phyloP scores from a whole-genome alignment of 192 early-diverging fungal genomes.

The Gamsiella multidivaricata region DNA sequence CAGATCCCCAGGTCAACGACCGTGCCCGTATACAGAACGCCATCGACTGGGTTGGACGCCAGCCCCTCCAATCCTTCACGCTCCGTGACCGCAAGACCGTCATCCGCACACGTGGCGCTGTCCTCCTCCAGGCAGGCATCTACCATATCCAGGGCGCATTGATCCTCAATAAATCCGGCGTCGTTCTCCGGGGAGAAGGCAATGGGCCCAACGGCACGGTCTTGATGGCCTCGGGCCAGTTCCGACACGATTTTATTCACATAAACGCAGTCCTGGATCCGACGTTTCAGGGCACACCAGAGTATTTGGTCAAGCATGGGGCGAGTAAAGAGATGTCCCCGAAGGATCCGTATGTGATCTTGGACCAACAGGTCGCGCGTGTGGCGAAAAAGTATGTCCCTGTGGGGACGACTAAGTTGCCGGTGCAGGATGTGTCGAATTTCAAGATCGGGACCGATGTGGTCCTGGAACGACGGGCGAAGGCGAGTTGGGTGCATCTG shows the following conservation, averaged over 20 bases:
- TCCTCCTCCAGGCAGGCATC: conserved; percentile 35
- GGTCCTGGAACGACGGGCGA: conserved; percentile 1
- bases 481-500: conserved; percentile 8
- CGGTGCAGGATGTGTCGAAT: conserved; percentile 20
- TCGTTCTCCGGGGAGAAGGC: conserved; percentile 38
- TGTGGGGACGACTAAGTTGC: conserved; percentile 8
- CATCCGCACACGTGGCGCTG: conserved; percentile 20
- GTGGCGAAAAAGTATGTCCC: conserved; percentile 31
- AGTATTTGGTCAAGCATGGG: conserved; percentile 17
- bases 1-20: conserved; percentile 33
- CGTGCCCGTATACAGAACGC: conserved; percentile 40
- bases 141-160: conserved; percentile 24
- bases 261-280: conserved; percentile 30
- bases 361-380: not conserved
- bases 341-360: conserved; percentile 16
- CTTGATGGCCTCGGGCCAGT: conserved; percentile 26
- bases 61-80: not conserved
- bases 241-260: conserved; percentile 37
- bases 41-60: conserved; percentile 22
- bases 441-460: conserved; percentile 19
- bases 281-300: conserved; percentile 20
- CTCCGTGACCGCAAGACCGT: conserved; percentile 27
- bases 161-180: conserved; percentile 32
- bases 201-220: conserved; percentile 24
- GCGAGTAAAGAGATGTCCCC: not conserved